Conservation (phyloP, 2,329 filamentous ascomycete species). For the Exophiala xenobiotica region DNA sequence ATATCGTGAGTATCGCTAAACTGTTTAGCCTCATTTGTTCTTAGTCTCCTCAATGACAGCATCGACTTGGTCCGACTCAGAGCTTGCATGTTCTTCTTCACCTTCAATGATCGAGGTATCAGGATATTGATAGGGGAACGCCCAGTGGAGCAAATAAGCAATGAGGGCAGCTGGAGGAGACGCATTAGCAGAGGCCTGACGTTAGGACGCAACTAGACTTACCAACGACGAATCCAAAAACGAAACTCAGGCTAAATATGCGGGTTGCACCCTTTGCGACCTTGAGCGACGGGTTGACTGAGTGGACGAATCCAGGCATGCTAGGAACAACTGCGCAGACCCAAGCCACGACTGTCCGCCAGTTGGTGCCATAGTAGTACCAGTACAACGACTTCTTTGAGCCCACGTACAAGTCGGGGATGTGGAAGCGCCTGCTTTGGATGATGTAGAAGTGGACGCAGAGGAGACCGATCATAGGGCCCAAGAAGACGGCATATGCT, state of each 20-base stretch:
- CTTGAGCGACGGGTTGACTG: conserved; percentile 22
- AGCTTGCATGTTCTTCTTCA: conserved; percentile 2
- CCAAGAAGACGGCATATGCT: conserved; percentile 48
- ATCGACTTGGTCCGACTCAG: background rate
- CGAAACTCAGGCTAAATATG: conserved; percentile 44
- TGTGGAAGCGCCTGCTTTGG: conserved; percentile 39
- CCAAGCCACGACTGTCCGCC: conserved; percentile 41
- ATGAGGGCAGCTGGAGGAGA: conserved; percentile 1
- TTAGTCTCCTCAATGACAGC: background rate
- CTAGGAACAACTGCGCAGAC: conserved; percentile 35
- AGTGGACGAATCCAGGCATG: conserved; percentile 34
- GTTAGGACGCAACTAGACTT: too few relatives aligned
- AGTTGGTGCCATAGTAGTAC: conserved; percentile 46
- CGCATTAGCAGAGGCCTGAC: background rate
- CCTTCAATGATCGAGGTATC: conserved; percentile 4
- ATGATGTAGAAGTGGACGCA: conserved; percentile 38
- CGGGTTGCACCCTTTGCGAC: conserved; percentile 36
- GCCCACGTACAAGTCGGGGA: conserved; percentile 45
- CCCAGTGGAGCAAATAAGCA: conserved; percentile 9
- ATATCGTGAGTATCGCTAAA: too few relatives aligned
- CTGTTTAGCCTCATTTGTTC: background rate
- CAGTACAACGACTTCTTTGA: conserved; percentile 42
- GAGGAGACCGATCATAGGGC: conserved; percentile 37
- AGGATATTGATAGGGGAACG: conserved; percentile 14
- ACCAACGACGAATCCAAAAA: conserved; percentile 37